A percentile compares a stretch with the other conserved stretches of the same genome.
Evolutionary conservation across 2,329 filamentous ascomycete genomes (phyloP).

Genomic region (Colletotrichum kahawae): DNA sequence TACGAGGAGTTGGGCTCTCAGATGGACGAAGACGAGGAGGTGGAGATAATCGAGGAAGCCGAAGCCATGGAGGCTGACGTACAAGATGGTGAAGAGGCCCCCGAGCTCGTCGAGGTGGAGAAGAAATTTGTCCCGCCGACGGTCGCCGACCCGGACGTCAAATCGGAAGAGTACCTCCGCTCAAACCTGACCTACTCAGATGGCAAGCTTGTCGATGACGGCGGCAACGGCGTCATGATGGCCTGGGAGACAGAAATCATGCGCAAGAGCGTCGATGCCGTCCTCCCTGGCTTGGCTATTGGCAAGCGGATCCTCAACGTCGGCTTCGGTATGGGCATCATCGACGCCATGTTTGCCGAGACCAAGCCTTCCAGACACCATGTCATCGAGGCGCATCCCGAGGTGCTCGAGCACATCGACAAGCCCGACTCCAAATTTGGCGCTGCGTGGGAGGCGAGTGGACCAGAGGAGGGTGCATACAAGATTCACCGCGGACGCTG

Average conservation of each 20-base stretch:
- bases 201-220: constrained; percentile 73
- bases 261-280: constrained; percentile 73
- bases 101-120: constrained; percentile 27
- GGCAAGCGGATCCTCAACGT: constrained; percentile 81
- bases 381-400: constrained; percentile 85
- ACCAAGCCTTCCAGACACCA: constrained; percentile 75
- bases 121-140: constrained; percentile 40
- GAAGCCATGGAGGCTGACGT: constrained; percentile 19
- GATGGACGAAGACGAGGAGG: constrained; percentile 49
- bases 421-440: constrained; percentile 57
- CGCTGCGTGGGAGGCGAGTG: constrained; percentile 56
- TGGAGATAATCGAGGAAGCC: constrained; percentile 44
- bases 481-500: constrained; percentile 77
- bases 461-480: constrained; percentile 69
- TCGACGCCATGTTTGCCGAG: constrained; percentile 77
- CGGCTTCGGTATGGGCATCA: constrained; percentile 90
- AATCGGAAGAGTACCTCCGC: constrained; percentile 71
- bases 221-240: constrained; percentile 92
- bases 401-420: constrained; percentile 71
- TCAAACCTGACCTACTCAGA: constrained; percentile 69
- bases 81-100: constrained; percentile 17
- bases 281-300: constrained; percentile 45
- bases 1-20: constrained; percentile 74
- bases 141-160: constrained; percentile 53
- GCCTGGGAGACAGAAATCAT: constrained; percentile 89